Evolutionary conservation across 805 yeast genomes (phyloP).

Genomic region (Wilhelminamyces savonicus): DNA sequence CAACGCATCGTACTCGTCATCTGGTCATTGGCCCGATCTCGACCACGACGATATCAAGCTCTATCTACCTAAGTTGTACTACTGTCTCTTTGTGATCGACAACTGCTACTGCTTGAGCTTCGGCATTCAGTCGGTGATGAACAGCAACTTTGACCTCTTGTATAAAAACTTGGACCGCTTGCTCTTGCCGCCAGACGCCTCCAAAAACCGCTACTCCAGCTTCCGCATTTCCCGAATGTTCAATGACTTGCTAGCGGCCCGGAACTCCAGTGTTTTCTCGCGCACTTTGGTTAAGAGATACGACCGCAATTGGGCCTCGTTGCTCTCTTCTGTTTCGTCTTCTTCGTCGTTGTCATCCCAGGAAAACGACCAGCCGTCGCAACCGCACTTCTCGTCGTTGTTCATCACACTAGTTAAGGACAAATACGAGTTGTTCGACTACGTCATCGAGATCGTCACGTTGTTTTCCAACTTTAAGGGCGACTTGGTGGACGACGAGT

Average conservation of each 20-base stretch:
- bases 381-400: too few relatives aligned
- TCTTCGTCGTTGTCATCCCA: too few relatives aligned
- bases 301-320: too few relatives aligned
- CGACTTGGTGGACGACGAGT: constrained; percentile 15
- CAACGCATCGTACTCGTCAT: constrained; percentile 15
- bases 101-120: constrained; percentile 46
- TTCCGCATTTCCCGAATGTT: constrained; percentile 16
- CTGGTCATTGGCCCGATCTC: too few relatives aligned
- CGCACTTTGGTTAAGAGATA: too few relatives aligned
- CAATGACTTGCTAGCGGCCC: constrained; percentile 7
- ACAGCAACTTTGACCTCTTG: constrained; percentile 5
- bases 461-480: constrained; percentile 2
- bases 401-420: constrained; percentile 24
- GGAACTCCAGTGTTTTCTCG: too few relatives aligned
- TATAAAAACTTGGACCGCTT: constrained; percentile 8
- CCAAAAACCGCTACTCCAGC: constrained; percentile 4
- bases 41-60: constrained; percentile 24
- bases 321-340: too few relatives aligned
- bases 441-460: constrained; percentile 25
- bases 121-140: constrained; percentile 34
- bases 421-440: constrained; percentile 31
- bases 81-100: constrained; percentile 41
- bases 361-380: too few relatives aligned
- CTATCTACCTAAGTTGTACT: constrained; percentile 39
- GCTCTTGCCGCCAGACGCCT: constrained; percentile 9